Base-by-base conservation (phyloP, 441 rosid genomes). In the Aleurites moluccanus region DNA sequence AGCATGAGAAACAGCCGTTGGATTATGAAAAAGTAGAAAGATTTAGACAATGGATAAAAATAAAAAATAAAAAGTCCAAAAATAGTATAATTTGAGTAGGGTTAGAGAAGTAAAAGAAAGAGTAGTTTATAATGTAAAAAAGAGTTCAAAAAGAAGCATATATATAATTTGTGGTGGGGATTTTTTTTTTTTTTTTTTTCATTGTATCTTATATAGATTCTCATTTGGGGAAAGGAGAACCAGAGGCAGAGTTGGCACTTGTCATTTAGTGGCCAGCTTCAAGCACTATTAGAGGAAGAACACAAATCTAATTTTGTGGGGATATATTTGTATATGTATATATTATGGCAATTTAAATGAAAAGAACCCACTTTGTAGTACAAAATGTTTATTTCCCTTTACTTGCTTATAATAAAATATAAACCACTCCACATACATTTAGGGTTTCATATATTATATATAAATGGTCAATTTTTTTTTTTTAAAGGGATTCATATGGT, bases 1-100 rank as follows among this genome's bases (percentile, higher is more conserved):
- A 83, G 74, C 80, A 49, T 49, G 45, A 45, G 74, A 73, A 76
- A 56, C 28, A 75, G 78, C 80, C 68, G 75, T 63, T 77, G 73
- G 82, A 59, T 75, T 67, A 66, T 27, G 65, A 35, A 70, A 75
- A 75, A 75, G 79, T 60, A 50, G 69, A 72, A 33, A 69, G n/a
- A n/a, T n/a, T n/a, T n/a, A n/a, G n/a, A n/a, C n/a, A 0, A 35
- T 35, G 7, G 38, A 35, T 35, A 3, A 35, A 35, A 35, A 35
- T 14, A 25, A 67, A 35, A 72, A n/a, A n/a, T n/a, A n/a, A n/a
- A n/a, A n/a, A n/a, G n/a, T 9, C 2, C 10, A 44, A 45, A 79
- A 77, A 65, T 70, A 18, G 83, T 64, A 77, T 73, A 59, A 73
- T 69, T 72, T 57, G 40, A 35, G 15, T 28, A 40, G 55, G 73